Evolutionary conservation across 352 stramenopile species (phyloP), one percentile per base, ranked within the genome.

Genomic region (Pelagophyceae sp.): DNA sequence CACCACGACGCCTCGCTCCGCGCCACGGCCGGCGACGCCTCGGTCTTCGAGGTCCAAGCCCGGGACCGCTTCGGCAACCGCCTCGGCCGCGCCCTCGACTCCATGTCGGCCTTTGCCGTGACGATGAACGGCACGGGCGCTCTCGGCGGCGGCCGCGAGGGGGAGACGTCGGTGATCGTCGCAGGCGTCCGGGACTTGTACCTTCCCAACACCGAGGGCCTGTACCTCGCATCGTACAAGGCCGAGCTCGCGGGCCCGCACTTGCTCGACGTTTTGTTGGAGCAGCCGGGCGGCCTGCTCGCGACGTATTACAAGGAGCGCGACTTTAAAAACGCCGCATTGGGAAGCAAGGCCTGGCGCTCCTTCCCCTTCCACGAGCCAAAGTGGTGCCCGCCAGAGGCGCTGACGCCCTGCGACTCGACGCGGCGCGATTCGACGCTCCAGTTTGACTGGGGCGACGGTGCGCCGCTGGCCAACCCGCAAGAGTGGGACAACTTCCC

Each of bases 61-160:
- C 89, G 93, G 38, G 94, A 98, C 80, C 80, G 82, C 1, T 98
- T 97, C 78, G 86, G 88, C 5, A 98, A 98, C 81, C 15, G 88
- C 94, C 37, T 90, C 82, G 0, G 88, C 92, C 63, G 69, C 94
- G 17, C 75, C 80, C 25, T 79, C 82, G 0, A 61, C 70, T 25
- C 67, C 6, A 25, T 1, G 2, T 27, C 72, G 27, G 88, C 80
- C 0, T 92, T 95, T 72, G 75, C 93, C 2, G 80, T 90, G 1
- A 80, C 63, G 5, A 77, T 97, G 19, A 80, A 84, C 20, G 88
- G 88, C 2, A 78, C 84, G 17, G 65, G 76, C 37, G 72, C 82
- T 58, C 11, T 19, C 33, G 84, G 83, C 45, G 82, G 76, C 63
- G 77, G 78, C 33, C 33, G 35, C 35, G 31, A 79, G 0, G 72